Conservation (phyloP, 2,329 filamentous ascomycete genomes). For the Anthostomella pinea region DNA sequence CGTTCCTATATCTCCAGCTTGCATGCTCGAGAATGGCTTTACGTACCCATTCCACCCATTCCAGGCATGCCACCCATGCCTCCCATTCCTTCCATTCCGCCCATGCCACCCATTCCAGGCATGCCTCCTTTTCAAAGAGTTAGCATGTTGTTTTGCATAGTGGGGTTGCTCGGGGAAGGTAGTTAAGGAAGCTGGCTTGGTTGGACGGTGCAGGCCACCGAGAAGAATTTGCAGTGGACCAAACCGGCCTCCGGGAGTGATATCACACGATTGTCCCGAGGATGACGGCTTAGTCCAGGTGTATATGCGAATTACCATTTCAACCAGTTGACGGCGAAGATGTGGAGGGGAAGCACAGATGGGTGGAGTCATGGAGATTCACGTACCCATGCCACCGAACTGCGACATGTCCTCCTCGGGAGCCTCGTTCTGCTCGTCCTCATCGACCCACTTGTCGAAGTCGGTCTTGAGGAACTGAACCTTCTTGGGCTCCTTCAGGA, state of each 20-base stretch:
- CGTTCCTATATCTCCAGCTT: not conserved
- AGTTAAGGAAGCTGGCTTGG: no score
- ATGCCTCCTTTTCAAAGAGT: conserved; percentile 44
- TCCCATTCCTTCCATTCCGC: conserved; percentile 41
- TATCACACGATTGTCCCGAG: no score
- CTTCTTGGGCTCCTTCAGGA: conserved; percentile 88
- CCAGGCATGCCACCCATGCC: conserved; percentile 47
- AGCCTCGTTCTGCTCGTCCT: conserved; percentile 95
- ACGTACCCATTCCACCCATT: conserved; percentile 40
- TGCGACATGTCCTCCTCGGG: conserved; percentile 75
- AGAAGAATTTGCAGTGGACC: no score
- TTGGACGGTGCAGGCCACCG: no score
- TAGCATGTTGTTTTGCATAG: conserved; percentile 9
- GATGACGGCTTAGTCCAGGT: conserved; percentile 1
- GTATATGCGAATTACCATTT: conserved; percentile 3
- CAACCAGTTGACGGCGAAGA: no score
- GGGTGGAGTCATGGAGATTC: no score
- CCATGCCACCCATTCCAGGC: conserved; percentile 36
- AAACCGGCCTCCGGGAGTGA: no score
- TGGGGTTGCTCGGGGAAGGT: no score
- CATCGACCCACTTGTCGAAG: conserved; percentile 99
- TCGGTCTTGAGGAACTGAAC: conserved; percentile 96
- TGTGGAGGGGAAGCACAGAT: no score
- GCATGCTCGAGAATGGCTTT: conserved; percentile 6
- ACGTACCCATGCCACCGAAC: conserved; percentile 64